Percentiles rank a stretch among this genome's conserved stretches.
These are phyloP conservation scores for Solanum chaucha DNA, from an alignment of 257 asterid genomes.

Conservation along the genomic window DNA sequence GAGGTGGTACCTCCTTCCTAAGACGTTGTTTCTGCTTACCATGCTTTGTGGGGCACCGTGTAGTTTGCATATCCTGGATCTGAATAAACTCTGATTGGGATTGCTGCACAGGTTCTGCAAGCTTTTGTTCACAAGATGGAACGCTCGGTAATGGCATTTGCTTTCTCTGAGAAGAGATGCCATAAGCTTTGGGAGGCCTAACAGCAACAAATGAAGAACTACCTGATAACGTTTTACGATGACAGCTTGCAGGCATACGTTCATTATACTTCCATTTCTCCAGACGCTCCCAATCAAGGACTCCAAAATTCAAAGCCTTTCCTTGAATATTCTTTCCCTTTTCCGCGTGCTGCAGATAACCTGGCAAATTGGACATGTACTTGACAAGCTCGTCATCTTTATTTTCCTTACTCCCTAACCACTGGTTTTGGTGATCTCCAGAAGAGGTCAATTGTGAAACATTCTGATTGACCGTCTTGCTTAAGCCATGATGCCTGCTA, in stretches of 20 bases:
- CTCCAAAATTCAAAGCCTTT: slow-evolving; percentile 87
- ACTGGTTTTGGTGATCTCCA: slow-evolving; percentile 18
- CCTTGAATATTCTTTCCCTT: slow-evolving; percentile 55
- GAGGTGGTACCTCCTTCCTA: slow-evolving; percentile 19
- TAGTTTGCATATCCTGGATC: slow-evolving; percentile 22
- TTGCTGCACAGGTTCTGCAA: slow-evolving; percentile 7
- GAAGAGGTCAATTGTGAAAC: slow-evolving; percentile 21
- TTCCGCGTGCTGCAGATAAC: slow-evolving; percentile 63
- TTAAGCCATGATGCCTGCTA: slow-evolving; percentile 17
- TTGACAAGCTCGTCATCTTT: slow-evolving; percentile 72
- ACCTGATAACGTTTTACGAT: slow-evolving; percentile 28
- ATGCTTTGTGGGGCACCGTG: slow-evolving; percentile 16
- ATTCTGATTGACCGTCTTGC: slow-evolving; percentile 16
- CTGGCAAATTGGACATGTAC: slow-evolving; percentile 89
- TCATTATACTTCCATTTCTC: slow-evolving; percentile 84
- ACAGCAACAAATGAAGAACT: slow-evolving; percentile 20
- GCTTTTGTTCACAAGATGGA: slow-evolving; percentile 16
- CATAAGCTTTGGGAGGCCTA: slow-evolving; percentile 24
- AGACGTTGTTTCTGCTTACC: slow-evolving; percentile 22
- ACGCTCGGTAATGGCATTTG: slow-evolving; percentile 12
- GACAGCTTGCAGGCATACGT: slow-evolving; percentile 45
- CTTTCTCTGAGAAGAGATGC: slow-evolving; percentile 15
- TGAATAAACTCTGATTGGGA: slow-evolving; percentile 27
- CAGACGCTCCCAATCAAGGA: slow-evolving; percentile 81
- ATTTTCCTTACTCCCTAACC: slow-evolving; percentile 6